Base-by-base conservation (phyloP, 306 rosid genomes). In the Oxytropis ochrocephala region DNA sequence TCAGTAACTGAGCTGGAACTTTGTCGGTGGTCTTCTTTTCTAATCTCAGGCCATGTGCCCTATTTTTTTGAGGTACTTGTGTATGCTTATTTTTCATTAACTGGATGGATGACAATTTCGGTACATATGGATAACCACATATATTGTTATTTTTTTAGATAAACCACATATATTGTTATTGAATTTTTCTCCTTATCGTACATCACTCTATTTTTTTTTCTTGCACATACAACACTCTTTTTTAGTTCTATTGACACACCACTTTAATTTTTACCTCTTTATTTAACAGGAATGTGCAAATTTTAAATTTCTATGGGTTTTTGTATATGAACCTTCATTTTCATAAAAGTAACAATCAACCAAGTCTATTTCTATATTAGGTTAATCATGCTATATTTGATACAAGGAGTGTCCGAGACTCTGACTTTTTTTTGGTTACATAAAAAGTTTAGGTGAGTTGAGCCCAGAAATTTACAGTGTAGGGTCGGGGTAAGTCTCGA, bases 11-110 rank as follows among this genome's bases (percentile, higher is more conserved):
- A 69, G 72, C 66, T 69, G 76, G 70, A 51, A 53, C 50, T 10
- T 18, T 77, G 81, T 77, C 81, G 72, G 72, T 77, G 76, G 27
- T 61, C 49, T 48, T 49, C 44, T 39, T 48, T 72, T n/a, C 10
- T 13, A 11, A 8, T 70, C 33, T 43, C 17, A 14, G 49, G 27
- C 4, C 35, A 49, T 1, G 11, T 58, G 59, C 63, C 44, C 24
- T 11, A 1, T 4, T 17, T 47, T 65, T 19, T 19, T 13, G 7
- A 8, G 0, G 14, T 35, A 5, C 4, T 52, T 29, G 19, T 35
- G 1, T 13, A 9, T 59, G 10, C 5, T 13, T 11, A 63, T 63
- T 54, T 54, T 12, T 14, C 7, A 3, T 74, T 0, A 2, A 4
- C 14, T 30, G 29, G 18, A 42, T 33, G 8, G 38, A 24, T 30